Conservation (phyloP, 2,329 filamentous ascomycete species). For the Penicillium sp. region DNA sequence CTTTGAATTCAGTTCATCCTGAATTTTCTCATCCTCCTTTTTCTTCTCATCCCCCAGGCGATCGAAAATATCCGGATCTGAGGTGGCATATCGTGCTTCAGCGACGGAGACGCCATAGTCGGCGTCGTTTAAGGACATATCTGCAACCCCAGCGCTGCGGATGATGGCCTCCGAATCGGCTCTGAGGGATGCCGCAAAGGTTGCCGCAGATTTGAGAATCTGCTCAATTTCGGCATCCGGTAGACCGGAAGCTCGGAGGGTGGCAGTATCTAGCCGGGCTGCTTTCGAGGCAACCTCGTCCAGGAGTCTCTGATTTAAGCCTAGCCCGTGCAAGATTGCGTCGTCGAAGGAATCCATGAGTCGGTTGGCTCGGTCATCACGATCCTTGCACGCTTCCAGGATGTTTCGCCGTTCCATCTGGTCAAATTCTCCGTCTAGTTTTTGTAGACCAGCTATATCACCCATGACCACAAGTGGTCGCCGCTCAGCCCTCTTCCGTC, state of each 20-base stretch:
- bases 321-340: conserved; percentile 50
- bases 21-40: conserved; percentile 49
- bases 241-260: conserved; percentile 33
- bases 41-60: conserved; percentile 47
- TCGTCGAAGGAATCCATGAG: conserved; percentile 53
- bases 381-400: conserved; percentile 49
- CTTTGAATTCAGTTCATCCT: conserved; percentile 41
- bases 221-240: conserved; percentile 36
- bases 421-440: conserved; percentile 49
- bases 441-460: conserved; percentile 51
- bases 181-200: conserved; percentile 41
- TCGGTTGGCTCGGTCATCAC: conserved; percentile 49
- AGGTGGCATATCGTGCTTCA: conserved; percentile 48
- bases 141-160: conserved; percentile 47
- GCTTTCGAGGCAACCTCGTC: conserved; percentile 48
- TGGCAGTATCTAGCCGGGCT: conserved; percentile 35
- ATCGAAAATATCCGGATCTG: conserved; percentile 41
- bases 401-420: conserved; percentile 52
- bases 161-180: conserved; percentile 48
- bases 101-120: conserved; percentile 55
- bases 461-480: conserved; percentile 52
- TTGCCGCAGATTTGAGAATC: conserved; percentile 39
- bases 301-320: conserved; percentile 51
- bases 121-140: conserved; percentile 51
- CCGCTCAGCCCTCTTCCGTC: conserved; percentile 54